Conservation (phyloP, 257 asterid species). For the Rehmannia glutinosa region DNA sequence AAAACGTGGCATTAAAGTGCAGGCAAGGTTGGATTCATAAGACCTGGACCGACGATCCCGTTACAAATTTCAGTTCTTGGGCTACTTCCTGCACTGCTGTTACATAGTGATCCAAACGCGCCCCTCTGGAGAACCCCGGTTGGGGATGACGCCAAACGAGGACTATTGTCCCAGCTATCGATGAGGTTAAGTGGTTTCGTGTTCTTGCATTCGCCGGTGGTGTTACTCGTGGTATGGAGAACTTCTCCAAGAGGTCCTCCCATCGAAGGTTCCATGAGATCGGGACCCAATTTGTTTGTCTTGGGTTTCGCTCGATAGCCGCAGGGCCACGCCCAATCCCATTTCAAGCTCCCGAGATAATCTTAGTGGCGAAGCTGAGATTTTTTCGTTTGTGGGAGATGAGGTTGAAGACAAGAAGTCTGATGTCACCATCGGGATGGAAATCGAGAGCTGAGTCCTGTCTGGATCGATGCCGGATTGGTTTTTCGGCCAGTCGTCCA, state of each 20-base stretch:
- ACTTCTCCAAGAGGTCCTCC: conserved; percentile 98
- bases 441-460: conserved; percentile 70
- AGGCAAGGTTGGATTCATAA: conserved; percentile 48
- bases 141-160: conserved; percentile 59
- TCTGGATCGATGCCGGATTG: too few relatives aligned
- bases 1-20: neutral
- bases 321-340: conserved; percentile 54
- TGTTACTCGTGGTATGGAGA: conserved; percentile 42
- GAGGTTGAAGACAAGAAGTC: conserved; percentile 61
- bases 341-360: conserved; percentile 45
- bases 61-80: conserved; percentile 53
- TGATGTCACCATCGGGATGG: conserved; percentile 70
- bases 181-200: conserved; percentile 50
- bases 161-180: conserved; percentile 64
- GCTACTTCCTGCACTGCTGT: conserved; percentile 82
- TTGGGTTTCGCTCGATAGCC: conserved; percentile 20
- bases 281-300: conserved; percentile 55
- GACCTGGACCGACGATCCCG: conserved; percentile 39
- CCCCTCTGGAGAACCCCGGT: conserved; percentile 88
- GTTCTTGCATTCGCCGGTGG: conserved; percentile 26
- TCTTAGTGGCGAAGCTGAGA: conserved; percentile 35
- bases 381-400: conserved; percentile 38
- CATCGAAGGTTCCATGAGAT: conserved; percentile 64
- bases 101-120: conserved; percentile 58
- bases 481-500: conserved; percentile 64